Percentiles rank a stretch among this genome's conserved stretches.
These are phyloP conservation scores for Magnaporthales sp. DNA, from an alignment of 2,329 filamentous ascomycete genomes.

Conservation along the genomic window DNA sequence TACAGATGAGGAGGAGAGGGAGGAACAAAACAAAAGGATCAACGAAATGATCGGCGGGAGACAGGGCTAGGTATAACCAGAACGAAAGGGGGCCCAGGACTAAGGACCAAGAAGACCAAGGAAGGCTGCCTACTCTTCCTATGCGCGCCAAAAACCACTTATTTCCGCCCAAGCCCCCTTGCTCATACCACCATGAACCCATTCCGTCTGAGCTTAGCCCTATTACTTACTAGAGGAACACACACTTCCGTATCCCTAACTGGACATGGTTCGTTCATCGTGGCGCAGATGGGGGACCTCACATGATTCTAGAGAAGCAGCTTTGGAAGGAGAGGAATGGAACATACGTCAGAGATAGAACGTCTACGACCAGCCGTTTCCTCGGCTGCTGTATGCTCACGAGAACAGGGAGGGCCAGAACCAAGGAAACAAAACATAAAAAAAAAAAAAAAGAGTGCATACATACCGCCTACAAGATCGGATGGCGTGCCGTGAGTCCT, in stretches of 20 bases:
- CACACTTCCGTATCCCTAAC: background rate
- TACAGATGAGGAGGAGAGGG: background rate
- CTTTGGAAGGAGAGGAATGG: background rate
- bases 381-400: background rate
- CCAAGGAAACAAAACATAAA: background rate
- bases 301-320: background rate
- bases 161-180: constrained; percentile 2
- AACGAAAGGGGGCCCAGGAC: background rate
- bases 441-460: background rate
- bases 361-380: background rate
- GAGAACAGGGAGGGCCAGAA: background rate
- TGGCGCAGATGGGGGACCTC: background rate
- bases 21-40: constrained; percentile 5
- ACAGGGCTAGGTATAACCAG: background rate
- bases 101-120: background rate
- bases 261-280: background rate
- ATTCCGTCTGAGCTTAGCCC: background rate
- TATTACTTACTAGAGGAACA: background rate
- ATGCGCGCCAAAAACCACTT: background rate
- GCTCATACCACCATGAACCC: background rate
- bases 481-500: background rate
- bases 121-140: background rate
- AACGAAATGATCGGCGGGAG: background rate
- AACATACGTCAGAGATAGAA: background rate
- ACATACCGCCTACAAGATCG: background rate